Evolutionary conservation across 1,284 basidiomycete genomes (phyloP).

Genomic region (Leccinum proximum): DNA sequence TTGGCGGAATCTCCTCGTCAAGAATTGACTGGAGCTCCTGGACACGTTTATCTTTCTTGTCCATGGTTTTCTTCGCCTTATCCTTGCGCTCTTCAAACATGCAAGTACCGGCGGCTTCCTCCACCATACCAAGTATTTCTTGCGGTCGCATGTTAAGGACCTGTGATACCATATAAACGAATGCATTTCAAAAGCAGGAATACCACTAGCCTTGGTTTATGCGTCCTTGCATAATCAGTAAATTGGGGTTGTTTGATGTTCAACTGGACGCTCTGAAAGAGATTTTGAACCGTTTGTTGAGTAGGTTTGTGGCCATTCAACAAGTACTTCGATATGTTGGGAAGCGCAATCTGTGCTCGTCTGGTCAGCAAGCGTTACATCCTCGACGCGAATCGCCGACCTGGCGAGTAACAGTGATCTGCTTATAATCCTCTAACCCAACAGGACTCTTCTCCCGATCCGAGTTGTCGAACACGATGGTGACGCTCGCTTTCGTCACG

Average conservation of each 20-base stretch:
- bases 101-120: constrained; percentile 97
- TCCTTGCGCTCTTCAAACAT: constrained; percentile 99
- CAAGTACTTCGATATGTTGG: constrained; percentile 95
- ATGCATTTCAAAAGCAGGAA: not conserved
- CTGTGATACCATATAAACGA: constrained; percentile 19
- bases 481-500: constrained; percentile 96
- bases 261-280: constrained; percentile 97
- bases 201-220: constrained; percentile 74
- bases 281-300: constrained; percentile 85
- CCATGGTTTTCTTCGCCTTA: constrained; percentile 96
- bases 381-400: constrained; percentile 40
- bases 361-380: constrained; percentile 11
- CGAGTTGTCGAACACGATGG: constrained; percentile 99
- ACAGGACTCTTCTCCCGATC: constrained; percentile 86
- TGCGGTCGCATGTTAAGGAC: constrained; percentile 98
- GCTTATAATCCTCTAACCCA: constrained; percentile 79
- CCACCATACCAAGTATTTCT: constrained; percentile 98
- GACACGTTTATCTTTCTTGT: constrained; percentile 97
- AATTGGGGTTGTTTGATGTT: constrained; percentile 99
- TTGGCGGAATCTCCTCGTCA: constrained; percentile 92
- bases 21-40: constrained; percentile 85
- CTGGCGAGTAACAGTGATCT: constrained; percentile 97
- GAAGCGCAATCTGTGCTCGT: constrained; percentile 75
- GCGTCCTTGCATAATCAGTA: constrained; percentile 99
- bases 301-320: constrained; percentile 96